These are phyloP conservation scores for Ceratocystis eucalypticola DNA, from an alignment of 2,329 filamentous ascomycete genomes.

Conservation along the genomic window DNA sequence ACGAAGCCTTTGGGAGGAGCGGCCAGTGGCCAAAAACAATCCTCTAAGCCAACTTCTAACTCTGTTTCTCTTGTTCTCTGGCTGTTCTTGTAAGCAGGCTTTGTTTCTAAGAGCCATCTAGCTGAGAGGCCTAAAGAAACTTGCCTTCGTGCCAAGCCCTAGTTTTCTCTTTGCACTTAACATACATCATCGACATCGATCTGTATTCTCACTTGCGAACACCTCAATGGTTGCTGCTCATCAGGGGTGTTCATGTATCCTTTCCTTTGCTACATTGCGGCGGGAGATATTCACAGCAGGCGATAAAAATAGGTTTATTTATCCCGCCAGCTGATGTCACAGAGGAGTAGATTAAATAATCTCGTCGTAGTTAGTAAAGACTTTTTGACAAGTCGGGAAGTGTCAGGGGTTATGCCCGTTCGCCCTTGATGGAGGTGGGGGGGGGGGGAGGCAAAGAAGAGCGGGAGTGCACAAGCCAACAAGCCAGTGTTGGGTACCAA, in stretches of 20 bases:
- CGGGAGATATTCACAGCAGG: neutral
- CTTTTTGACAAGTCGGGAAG: conserved; percentile 5
- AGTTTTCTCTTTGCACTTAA: neutral
- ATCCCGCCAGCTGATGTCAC: conserved; percentile 1
- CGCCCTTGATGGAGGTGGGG: neutral
- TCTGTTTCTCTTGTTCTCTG: neutral
- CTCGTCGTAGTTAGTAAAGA: conserved; percentile 1
- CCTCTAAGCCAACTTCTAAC: neutral
- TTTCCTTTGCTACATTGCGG: neutral
- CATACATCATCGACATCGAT: neutral
- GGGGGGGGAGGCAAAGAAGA: neutral
- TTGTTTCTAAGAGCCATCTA: neutral
- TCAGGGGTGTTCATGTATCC: neutral
- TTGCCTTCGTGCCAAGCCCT: neutral
- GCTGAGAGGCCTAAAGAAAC: neutral
- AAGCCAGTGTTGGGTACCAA: neutral
- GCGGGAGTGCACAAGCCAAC: neutral
- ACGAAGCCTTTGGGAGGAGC: too few relatives aligned
- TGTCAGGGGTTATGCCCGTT: neutral
- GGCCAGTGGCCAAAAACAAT: neutral
- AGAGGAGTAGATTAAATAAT: conserved; percentile 2
- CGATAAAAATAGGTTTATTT: conserved; percentile 6
- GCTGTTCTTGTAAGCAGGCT: neutral
- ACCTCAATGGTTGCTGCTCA: neutral
- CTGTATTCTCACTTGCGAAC: neutral